Evolutionary conservation across 805 yeast species (phyloP).

Genomic region (Saturnispora hagleri): DNA sequence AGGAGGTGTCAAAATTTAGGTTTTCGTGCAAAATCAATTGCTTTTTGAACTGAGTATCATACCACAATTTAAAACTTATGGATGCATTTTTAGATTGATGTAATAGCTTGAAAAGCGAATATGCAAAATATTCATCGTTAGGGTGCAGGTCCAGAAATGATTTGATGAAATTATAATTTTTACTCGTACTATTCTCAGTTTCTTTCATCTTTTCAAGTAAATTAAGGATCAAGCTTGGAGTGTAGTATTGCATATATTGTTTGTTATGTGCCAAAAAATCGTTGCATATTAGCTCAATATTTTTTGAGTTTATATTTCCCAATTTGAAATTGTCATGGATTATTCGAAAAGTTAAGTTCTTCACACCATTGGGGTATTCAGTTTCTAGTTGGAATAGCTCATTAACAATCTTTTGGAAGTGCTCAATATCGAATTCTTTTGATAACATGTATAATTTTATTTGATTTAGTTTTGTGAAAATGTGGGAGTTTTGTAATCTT

Average conservation of each 20-base stretch:
- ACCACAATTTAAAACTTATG: conserved; percentile 12
- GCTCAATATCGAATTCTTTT: not conserved
- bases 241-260: not conserved
- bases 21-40: not conserved
- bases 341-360: conserved; percentile 4
- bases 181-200: not conserved
- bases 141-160: conserved; percentile 5
- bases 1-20: conserved; percentile 6
- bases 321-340: not conserved
- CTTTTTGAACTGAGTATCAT: conserved; percentile 7
- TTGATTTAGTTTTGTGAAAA: conserved; percentile 3
- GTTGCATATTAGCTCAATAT: not conserved
- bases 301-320: not conserved
- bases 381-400: not conserved
- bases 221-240: conserved; percentile 5
- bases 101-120: conserved; percentile 6
- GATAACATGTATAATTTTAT: not conserved
- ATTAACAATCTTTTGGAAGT: not conserved
- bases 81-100: not conserved
- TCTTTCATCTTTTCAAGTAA: not conserved
- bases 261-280: not conserved
- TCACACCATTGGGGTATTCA: conserved; percentile 6
- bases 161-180: conserved; percentile 5
- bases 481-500: conserved; percentile 3
- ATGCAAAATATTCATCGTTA: conserved; percentile 3